Evolutionary conservation across 2,329 filamentous ascomycete genomes (phyloP).

Genomic region (Boeremia exigua): DNA sequence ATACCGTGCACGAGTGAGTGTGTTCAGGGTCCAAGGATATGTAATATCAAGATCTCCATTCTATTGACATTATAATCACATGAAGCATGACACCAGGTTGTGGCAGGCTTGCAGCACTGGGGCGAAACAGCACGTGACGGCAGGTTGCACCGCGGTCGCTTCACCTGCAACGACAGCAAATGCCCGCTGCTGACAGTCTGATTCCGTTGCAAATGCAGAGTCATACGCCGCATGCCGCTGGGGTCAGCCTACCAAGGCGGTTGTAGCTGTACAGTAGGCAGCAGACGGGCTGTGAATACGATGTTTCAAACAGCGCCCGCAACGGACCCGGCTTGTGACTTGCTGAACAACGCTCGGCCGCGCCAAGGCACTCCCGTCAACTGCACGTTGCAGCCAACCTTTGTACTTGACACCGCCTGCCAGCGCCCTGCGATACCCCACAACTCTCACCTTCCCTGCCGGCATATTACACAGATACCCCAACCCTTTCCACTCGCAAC

Average conservation of each 20-base stretch:
- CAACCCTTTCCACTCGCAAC: constrained; percentile 17
- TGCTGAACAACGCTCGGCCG: constrained; percentile 20
- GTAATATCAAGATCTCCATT: constrained; percentile 33
- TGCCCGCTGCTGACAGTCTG: background rate
- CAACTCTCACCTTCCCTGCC: constrained; percentile 16
- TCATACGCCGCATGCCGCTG: constrained; percentile 18
- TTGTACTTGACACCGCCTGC: constrained; percentile 33
- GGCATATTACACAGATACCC: constrained; percentile 14
- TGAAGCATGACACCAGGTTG: background rate
- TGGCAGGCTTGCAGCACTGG: background rate
- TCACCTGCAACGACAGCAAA: background rate
- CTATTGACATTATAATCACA: background rate
- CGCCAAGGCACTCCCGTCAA: constrained; percentile 16
- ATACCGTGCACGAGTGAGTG: constrained; percentile 20
- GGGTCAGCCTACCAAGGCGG: background rate
- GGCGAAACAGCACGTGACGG: constrained; percentile 4
- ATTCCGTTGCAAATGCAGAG: background rate
- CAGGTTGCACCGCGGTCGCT: background rate
- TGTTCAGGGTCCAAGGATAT: constrained; percentile 9
- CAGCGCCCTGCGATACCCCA: constrained; percentile 34
- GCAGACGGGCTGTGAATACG: constrained; percentile 25
- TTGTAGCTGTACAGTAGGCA: constrained; percentile 15
- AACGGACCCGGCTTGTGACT: constrained; percentile 28
- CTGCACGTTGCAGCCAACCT: constrained; percentile 20
- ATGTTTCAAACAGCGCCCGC: constrained; percentile 22